Base-by-base conservation (phyloP, 192 early-diverging fungal species). In the Blastocladiella britannica region DNA sequence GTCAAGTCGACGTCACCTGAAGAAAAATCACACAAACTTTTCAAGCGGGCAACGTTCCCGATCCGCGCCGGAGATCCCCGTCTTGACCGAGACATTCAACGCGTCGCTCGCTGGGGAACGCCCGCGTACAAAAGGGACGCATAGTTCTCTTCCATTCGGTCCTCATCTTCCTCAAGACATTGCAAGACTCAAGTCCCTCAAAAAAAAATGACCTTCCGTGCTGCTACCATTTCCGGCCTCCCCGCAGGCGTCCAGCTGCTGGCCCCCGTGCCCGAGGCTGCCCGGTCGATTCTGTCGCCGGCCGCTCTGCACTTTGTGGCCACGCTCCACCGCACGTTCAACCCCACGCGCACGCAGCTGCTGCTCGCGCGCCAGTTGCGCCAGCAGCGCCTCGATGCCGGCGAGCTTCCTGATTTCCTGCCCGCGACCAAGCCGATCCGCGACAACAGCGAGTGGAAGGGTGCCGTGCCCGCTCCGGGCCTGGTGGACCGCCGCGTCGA, bases 401-500 rank as follows among this genome's bases (percentile, higher is more conserved):
- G 89, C 29, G 65, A 67, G 22, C 72, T 93, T 28, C 87, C 88
- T 52, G 88, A 89, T 63, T 93, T 97, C 69, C 67, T 93, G 59
- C 85, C 93, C 27, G 82, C 91, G 73, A 97, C 93, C 24, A 83
- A 81, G 51, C 76, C 78, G 68, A 87, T 97, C 69, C 83, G 93
- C 61, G 85, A 84, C 55, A 84, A 93, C 68, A 73, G 80, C 51
- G 86, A 80, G 37, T 97, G 90, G 93, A 80, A 77, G 57, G 90
- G 79, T 6, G 89, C 93, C 51, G 65, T 67, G 31, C 93, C 90
- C 58, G 90, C 89, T 12, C 93, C 89, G 4, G 90, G 90, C 3
- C 71, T 97, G 29, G 70, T 79, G 25, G 90, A 93, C 68, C 82
- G 93, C 52, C 82, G 90, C 55, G 91, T 97, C 56, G 93, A 97